Base-by-base conservation (phyloP, 345 rosid genomes). In the Bruguiera parviflora region DNA sequence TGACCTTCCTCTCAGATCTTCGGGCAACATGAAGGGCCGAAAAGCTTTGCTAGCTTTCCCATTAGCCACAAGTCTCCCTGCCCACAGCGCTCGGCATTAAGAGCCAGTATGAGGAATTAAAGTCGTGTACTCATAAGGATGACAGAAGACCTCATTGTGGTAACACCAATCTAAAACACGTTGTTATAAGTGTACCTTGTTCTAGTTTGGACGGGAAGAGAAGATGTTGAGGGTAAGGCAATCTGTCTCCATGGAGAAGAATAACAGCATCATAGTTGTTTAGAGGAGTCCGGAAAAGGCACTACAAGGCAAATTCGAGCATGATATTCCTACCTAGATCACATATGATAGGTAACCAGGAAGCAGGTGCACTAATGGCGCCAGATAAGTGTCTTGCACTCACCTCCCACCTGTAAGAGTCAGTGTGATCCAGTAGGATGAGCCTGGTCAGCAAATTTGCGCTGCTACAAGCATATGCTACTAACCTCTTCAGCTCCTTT, bases 401-500 rank as follows among this genome's bases (percentile, higher is more conserved):
- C 70, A 94, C 98, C 95, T 94, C 98, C 98, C 98, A 93, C 77
- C 78, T 75, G 72, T 68, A 81, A 66, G 84, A 67, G 71, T 83
- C 84, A 35, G 66, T 84, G 71, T 87, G 85, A 77, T 89, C 82
- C 71, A 83, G 84, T 65, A 81, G 55, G 58, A 89, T 63, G 71
- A 93, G 84, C 75, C 81, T 91, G 25, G 84, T 84, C 82, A 91
- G 79, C 70, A 93, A 71, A 83, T 81, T 82, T 25, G 91, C 89
- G 43, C 95, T 89, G 87, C 98, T 93, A 71, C 95, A 79, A 66
- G 97, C 95, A 84, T 89, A 91, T 73, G 98, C 97, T 63, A 66
- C 91, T 83, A 91, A 75, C 76, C 97, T 89, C 73, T 81, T 85
- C 10, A 85, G 92, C 71, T 91, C 98, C 98, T 94, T 69, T 10